phyloP scores from a whole-genome alignment of 1,139 yeast species.

The Suhomyces choctaworum region DNA sequence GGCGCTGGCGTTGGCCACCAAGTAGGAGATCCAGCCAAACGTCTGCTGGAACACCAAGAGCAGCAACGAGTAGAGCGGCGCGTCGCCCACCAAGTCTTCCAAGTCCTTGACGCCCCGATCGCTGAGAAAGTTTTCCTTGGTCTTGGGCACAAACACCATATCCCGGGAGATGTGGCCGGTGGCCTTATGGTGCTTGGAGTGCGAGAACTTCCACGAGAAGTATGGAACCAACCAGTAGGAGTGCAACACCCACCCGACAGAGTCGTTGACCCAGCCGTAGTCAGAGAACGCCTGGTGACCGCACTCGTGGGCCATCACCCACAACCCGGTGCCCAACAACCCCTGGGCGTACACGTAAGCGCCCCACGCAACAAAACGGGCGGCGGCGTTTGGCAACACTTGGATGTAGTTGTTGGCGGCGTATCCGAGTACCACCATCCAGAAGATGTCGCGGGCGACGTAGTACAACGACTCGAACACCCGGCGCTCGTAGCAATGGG shows the following conservation, averaged over 20 bases:
- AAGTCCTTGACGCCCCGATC: constrained; percentile 42
- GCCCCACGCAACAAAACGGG: constrained; percentile 42
- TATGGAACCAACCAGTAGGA: constrained; percentile 78
- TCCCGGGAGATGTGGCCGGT: constrained; percentile 81
- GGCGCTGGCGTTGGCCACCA: constrained; percentile 64
- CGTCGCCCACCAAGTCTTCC: constrained; percentile 66
- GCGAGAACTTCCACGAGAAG: constrained; percentile 83
- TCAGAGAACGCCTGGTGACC: constrained; percentile 87
- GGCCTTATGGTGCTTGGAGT: constrained; percentile 84
- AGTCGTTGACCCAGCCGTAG: constrained; percentile 65
- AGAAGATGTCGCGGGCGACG: constrained; percentile 62
- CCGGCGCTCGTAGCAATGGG: constrained; percentile 72
- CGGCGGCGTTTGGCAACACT: constrained; percentile 19
- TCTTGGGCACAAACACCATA: constrained; percentile 78
- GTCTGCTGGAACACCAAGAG: constrained; percentile 66
- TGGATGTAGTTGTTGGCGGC: constrained; percentile 56
- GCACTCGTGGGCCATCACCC: constrained; percentile 91
- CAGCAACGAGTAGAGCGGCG: constrained; percentile 64
- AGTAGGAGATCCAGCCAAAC: constrained; percentile 72
- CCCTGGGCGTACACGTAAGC: constrained; percentile 52
- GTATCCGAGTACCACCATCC: constrained; percentile 52
- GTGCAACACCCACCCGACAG: constrained; percentile 81
- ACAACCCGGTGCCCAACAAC: constrained; percentile 72
- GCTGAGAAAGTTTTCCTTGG: constrained; percentile 54
- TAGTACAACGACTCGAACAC: constrained; percentile 56